Evolutionary conservation across 2,329 filamentous ascomycete genomes (phyloP), one percentile per base, ranked within the genome.

Genomic region (Pezicula carpinea): DNA sequence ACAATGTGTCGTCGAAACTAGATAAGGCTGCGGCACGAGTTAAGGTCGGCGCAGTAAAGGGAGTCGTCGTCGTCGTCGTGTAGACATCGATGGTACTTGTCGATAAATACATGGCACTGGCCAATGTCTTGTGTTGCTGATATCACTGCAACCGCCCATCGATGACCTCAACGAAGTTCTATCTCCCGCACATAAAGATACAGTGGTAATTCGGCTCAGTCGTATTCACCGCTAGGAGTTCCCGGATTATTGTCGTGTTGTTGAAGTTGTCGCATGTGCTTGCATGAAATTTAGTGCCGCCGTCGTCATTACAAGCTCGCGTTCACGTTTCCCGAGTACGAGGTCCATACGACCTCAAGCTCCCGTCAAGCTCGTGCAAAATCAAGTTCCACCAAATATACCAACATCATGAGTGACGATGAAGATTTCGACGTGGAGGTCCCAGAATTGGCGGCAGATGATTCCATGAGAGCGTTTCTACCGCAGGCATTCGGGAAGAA

Each of bases 401-500:
- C 43, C 29, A 38, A 44, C 51, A 59, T 32, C 3, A 83, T 83
- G 80, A 78, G 74, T 59, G 77, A 80, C 67, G 77, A 77, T 57
- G 78, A 81, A 44, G 79, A 83, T 39, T 71, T 74, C 57, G 72
- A 78, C 52, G 69, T 84, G 35, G 78, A 83, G 57, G 68, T 62
- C 19, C 73, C 76, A 15, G 71, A 74, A 29, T 59, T 83, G 51
- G 74, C 76, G 29, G 71, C 69, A 17, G 80, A 89, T 62, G 85
- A 89, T 53, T 82, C 83, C 34, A 78, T 92, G 74, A 79, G 83
- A 61, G 77, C 81, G 43, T 95, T 90, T 62, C 70, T 96, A 51
- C 91, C 92, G 0, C 75, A 83, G 2, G 81, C 88, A 0, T 96
- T 97, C 64, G 92, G 92, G 44, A 95, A 92, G 66, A 85, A 87